Evolutionary conservation across 805 yeast genomes (phyloP), one percentile per base, ranked within the genome.

Genomic region (Hanseniaspora meyeri): DNA sequence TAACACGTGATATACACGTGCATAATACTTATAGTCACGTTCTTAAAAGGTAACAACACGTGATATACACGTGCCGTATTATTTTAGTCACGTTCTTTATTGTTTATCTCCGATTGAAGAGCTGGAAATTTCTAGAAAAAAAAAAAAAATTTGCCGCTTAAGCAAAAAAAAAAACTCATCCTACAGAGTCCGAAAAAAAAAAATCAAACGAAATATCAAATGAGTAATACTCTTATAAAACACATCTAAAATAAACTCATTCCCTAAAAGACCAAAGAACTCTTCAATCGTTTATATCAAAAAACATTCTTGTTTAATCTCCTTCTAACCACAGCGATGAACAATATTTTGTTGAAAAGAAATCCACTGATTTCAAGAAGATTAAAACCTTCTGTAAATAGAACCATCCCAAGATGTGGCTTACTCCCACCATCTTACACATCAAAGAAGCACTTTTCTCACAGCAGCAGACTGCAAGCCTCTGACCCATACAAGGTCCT

Each of bases 401-500:
- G 42, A 39, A 5, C 17, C 19, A 12, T 17, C 8, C 17, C 11
- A 10, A 43, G 16, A 6, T 27, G 10, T 16, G 10, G 16, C 27
- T 3, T 32, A 8, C 14, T 45, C 32, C 16, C 38, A 31, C 3
- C 24, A 17, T 27, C 27, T 16, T 43, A 45, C 38, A 45, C 49
- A 7, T 45, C 24, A 3, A 51, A 45, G 14, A 38, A 29, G 24
- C 34, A 32, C 10, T 52, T 46, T n/a, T 38, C 51, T 14, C 51
- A 52, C 19, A 14, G 39, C 11, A 29, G 8, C 34, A 19, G 17
- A 8, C n/a, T 27, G 16, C 20, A 16, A 17, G 24, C 32, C 14
- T 7, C 32, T 10, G 42, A 93, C 66, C 99, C 99, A 0, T 93
- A 93, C 70, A 75, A 80, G 59, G 79, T 82, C 0, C 72, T 93